Percentiles rank a stretch among this genome's conserved stretches.
These are phyloP conservation scores for Xylaria hypoxylon DNA, from an alignment of 2,329 filamentous ascomycete species.

Conservation along the genomic window DNA sequence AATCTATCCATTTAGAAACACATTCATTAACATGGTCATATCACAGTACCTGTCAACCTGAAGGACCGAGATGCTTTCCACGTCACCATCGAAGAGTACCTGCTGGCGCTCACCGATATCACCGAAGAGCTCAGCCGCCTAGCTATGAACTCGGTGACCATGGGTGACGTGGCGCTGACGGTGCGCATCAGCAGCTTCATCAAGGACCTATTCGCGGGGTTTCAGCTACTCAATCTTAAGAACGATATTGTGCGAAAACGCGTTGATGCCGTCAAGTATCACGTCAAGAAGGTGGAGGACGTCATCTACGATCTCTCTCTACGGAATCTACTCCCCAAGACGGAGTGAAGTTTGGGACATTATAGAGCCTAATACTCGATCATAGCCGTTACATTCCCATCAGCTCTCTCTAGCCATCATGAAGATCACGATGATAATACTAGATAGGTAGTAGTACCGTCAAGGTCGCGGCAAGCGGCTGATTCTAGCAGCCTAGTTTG, in stretches of 20 bases:
- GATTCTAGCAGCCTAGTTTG: background rate
- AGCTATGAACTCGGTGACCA: constrained; percentile 92
- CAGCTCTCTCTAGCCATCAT: background rate
- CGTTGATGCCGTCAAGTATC: constrained; percentile 95
- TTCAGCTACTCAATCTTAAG: constrained; percentile 97
- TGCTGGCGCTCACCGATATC: constrained; percentile 85
- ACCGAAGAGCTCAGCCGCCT: constrained; percentile 92
- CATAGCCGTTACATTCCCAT: background rate
- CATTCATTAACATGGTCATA: constrained; percentile 3
- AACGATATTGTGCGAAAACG: constrained; percentile 90
- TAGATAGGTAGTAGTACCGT: background rate
- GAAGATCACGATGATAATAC: background rate
- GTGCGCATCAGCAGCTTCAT: constrained; percentile 90
- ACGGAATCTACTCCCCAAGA: constrained; percentile 78
- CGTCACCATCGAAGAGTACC: constrained; percentile 96
- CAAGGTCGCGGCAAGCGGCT: background rate
- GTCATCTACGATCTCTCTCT: constrained; percentile 96
- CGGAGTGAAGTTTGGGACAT: constrained; percentile 29
- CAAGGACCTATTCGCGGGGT: constrained; percentile 94
- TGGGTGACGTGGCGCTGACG: constrained; percentile 88
- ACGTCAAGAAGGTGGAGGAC: constrained; percentile 97
- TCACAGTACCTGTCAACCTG: constrained; percentile 85
- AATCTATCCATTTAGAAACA: background rate
- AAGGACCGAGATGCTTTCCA: constrained; percentile 93
- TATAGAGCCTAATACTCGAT: background rate